Evolutionary conservation across 805 yeast species (phyloP).

Genomic region (Deakozyma indianensis): DNA sequence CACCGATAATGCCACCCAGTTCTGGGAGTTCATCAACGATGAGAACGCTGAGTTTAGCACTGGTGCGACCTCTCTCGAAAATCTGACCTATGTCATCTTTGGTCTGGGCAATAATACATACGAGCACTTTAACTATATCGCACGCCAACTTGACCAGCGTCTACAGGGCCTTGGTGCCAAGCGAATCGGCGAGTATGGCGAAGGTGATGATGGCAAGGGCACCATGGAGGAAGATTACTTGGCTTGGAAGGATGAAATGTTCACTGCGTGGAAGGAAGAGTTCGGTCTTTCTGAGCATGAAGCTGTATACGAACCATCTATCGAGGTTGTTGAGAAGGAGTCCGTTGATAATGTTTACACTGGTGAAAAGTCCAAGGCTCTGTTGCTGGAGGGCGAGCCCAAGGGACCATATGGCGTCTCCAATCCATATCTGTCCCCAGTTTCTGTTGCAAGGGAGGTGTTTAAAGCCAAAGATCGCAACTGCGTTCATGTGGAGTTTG

Average conservation of each 20-base stretch:
- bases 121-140: slow-evolving; percentile 79
- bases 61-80: slow-evolving; percentile 29
- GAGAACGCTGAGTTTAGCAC: slow-evolving; percentile 36
- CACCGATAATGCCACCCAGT: slow-evolving; percentile 82
- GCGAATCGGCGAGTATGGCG: slow-evolving; percentile 62
- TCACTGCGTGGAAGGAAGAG: slow-evolving; percentile 48
- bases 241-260: slow-evolving; percentile 76
- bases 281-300: slow-evolving; percentile 70
- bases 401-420: slow-evolving; percentile 64
- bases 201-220: slow-evolving; percentile 92
- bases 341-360: slow-evolving; percentile 35
- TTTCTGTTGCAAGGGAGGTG: slow-evolving; percentile 49
- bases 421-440: slow-evolving; percentile 72
- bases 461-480: slow-evolving; percentile 51
- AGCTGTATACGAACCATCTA: slow-evolving; percentile 59
- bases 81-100: slow-evolving; percentile 58
- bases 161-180: slow-evolving; percentile 54
- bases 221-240: slow-evolving; percentile 90
- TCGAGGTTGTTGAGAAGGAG: slow-evolving; percentile 20
- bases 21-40: slow-evolving; percentile 47
- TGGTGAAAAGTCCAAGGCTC: slow-evolving; percentile 70
- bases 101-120: slow-evolving; percentile 94
- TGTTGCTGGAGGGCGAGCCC: slow-evolving; percentile 27
- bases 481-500: slow-evolving; percentile 86
- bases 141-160: slow-evolving; percentile 36